Evolutionary conservation across 78 protist species (phyloP).

Genomic region (Blattamonas nauphoetae): DNA sequence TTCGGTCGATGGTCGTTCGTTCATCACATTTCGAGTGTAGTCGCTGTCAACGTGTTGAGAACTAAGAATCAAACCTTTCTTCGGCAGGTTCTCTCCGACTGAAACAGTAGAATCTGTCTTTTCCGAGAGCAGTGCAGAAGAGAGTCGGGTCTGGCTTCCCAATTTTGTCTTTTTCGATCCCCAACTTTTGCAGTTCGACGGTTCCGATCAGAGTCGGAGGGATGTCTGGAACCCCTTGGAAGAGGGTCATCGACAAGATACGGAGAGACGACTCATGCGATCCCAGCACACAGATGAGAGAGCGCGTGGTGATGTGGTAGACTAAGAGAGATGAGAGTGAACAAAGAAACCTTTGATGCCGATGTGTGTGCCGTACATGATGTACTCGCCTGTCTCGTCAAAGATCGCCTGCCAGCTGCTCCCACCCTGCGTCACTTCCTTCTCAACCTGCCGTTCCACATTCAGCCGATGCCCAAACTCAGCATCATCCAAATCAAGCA

Average conservation of each 20-base stretch:
- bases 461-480: not conserved
- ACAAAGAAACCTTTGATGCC: constrained; percentile 65
- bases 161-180: not conserved
- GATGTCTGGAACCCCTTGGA: constrained; percentile 54
- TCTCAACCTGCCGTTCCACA: not conserved
- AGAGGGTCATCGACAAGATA: constrained; percentile 58
- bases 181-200: constrained; percentile 24
- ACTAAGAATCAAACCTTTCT: constrained; percentile 2
- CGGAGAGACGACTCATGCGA: constrained; percentile 62
- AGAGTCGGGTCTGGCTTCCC: constrained; percentile 78
- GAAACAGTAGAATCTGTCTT: constrained; percentile 74
- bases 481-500: too few species aligned
- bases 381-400: constrained; percentile 63
- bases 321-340: constrained; percentile 18
- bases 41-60: not conserved
- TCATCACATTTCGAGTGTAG: constrained; percentile 77
- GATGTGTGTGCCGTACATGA: constrained; percentile 67
- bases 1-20: constrained; percentile 80
- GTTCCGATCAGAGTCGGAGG: constrained; percentile 10
- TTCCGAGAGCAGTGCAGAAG: constrained; percentile 51
- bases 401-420: constrained; percentile 41
- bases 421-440: not conserved
- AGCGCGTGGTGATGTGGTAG: constrained; percentile 48
- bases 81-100: constrained; percentile 66
- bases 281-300: constrained; percentile 64